A percentile compares a stretch with the other conserved stretches of the same genome.
These are phyloP conservation scores for Lachancea fermentati DNA, from an alignment of 805 yeast genomes.

Conservation along the genomic window DNA sequence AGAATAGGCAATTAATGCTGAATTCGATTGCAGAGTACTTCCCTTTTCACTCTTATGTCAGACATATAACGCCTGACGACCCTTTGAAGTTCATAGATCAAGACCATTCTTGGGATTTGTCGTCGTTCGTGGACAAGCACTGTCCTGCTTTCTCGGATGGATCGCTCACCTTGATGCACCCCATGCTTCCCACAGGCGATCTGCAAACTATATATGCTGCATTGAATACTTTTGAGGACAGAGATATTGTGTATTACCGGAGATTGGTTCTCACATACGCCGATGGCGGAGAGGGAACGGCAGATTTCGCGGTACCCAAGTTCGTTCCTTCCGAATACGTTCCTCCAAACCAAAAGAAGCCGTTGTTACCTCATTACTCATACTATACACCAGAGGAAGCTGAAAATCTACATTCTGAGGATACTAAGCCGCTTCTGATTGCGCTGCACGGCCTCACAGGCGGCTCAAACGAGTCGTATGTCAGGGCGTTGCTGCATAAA, in stretches of 20 bases:
- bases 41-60: constrained; percentile 8
- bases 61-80: constrained; percentile 9
- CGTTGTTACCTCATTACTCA: constrained; percentile 19
- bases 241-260: constrained; percentile 56
- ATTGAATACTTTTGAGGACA: constrained; percentile 37
- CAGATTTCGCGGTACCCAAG: constrained; percentile 55
- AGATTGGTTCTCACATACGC: constrained; percentile 46
- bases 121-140: constrained; percentile 30
- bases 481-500: constrained; percentile 50
- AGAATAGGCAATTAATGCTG: not conserved
- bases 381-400: constrained; percentile 40
- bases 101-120: constrained; percentile 8
- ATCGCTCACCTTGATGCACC: constrained; percentile 46
- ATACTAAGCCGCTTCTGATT: constrained; percentile 53
- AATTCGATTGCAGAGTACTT: constrained; percentile 1
- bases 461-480: constrained; percentile 76
- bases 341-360: constrained; percentile 35
- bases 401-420: constrained; percentile 27
- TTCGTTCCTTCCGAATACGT: constrained; percentile 20
- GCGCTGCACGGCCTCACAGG: constrained; percentile 77
- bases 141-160: constrained; percentile 43
- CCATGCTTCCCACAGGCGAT: constrained; percentile 57
- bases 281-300: constrained; percentile 64
- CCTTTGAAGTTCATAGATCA: constrained; percentile 6
- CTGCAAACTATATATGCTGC: constrained; percentile 67